These are phyloP conservation scores for Quercus suber DNA, from an alignment of 306 rosid genomes.

Conservation along the genomic window DNA sequence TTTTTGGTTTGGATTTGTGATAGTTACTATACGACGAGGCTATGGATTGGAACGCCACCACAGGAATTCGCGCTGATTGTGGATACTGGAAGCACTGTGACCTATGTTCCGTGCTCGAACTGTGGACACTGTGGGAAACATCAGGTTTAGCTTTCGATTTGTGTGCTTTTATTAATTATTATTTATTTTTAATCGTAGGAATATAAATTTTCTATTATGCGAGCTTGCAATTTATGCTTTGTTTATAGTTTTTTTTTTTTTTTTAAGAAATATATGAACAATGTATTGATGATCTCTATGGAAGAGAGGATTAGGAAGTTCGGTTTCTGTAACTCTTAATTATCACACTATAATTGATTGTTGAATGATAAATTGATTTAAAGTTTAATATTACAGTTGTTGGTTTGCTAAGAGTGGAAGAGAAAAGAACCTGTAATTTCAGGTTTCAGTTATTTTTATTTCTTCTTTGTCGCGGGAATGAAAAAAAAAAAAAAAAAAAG, in stretches of 20 bases:
- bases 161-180: neutral
- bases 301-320: neutral
- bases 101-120: slow-evolving; percentile 89
- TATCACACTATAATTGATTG: neutral
- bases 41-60: slow-evolving; percentile 96
- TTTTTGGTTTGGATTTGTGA: neutral
- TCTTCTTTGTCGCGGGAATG: too few species aligned
- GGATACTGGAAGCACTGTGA: slow-evolving; percentile 96
- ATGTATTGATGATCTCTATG: neutral
- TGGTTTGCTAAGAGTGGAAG: neutral
- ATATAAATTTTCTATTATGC: neutral
- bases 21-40: slow-evolving; percentile 87
- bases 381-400: neutral
- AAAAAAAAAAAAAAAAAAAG: too few species aligned
- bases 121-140: slow-evolving; percentile 83
- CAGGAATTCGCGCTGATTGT: slow-evolving; percentile 89
- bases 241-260: neutral
- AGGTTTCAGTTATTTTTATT: neutral
- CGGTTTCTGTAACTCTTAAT: neutral
- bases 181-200: neutral
- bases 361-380: neutral
- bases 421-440: neutral
- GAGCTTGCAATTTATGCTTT: neutral
- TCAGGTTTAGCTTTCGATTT: slow-evolving; percentile 27
- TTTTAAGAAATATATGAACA: neutral